Conservation (phyloP, 108 stramenopile genomes). For the Seminavis robusta region DNA sequence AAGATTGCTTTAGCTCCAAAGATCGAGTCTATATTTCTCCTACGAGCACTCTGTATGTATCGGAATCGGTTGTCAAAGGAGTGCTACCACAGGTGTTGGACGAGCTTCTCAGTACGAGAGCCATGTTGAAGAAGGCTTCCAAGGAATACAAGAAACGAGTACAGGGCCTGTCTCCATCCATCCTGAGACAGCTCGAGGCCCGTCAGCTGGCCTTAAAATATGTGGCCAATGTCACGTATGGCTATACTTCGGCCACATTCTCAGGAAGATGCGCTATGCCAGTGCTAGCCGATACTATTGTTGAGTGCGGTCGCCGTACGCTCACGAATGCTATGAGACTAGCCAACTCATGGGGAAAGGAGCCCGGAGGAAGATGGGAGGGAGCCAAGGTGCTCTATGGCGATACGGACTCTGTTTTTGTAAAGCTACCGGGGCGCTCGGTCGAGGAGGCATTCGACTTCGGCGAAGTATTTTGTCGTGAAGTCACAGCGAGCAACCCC, state of each 20-base stretch:
- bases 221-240: slow-evolving; percentile 97
- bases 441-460: slow-evolving; percentile 90
- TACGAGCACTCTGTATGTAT: slow-evolving; percentile 89
- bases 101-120: slow-evolving; percentile 94
- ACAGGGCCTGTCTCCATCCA: slow-evolving; percentile 56
- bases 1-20: slow-evolving; percentile 1
- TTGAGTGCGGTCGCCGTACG: slow-evolving; percentile 87
- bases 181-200: slow-evolving; percentile 90
- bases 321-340: slow-evolving; percentile 83
- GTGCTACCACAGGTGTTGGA: slow-evolving; percentile 94
- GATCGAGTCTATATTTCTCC: slow-evolving; percentile 81
- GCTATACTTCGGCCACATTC: slow-evolving; percentile 96
- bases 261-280: slow-evolving; percentile 94
- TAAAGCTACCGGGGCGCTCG: slow-evolving; percentile 85
- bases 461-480: slow-evolving; percentile 85
- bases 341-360: slow-evolving; percentile 77
- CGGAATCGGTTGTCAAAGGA: slow-evolving; percentile 83
- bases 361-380: slow-evolving; percentile 52
- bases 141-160: slow-evolving; percentile 80
- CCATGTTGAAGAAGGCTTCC: slow-evolving; percentile 94
- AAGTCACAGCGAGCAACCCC: slow-evolving; percentile 84
- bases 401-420: slow-evolving; percentile 98
- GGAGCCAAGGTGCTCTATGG: slow-evolving; percentile 90
- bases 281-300: slow-evolving; percentile 96
- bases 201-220: slow-evolving; percentile 98